phyloP scores from a whole-genome alignment of 2,329 filamentous ascomycete genomes.

The Monilinia fructigena region DNA sequence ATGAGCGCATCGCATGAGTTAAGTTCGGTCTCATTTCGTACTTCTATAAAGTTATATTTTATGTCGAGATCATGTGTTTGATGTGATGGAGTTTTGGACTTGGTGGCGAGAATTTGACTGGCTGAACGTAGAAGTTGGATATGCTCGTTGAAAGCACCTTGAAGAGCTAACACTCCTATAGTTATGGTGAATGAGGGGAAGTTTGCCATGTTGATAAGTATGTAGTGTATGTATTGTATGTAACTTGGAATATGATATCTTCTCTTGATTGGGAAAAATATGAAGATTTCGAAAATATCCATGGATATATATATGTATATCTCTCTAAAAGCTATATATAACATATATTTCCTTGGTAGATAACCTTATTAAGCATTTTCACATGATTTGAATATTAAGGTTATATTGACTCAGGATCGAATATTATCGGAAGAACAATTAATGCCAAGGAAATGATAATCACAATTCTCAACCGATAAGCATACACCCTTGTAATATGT shows the following conservation, averaged over 20 bases:
- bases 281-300: background rate
- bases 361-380: background rate
- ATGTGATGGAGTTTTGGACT: background rate
- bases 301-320: too few species aligned
- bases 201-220: background rate
- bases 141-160: conserved; percentile 93
- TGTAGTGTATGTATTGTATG: too few species aligned
- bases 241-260: too few species aligned
- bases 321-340: background rate
- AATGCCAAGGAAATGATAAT: conserved; percentile 1
- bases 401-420: too few species aligned
- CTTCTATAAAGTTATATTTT: conserved; percentile 61
- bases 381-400: background rate
- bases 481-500: too few species aligned
- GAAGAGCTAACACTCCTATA: conserved; percentile 69
- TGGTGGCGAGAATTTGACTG: conserved; percentile 48
- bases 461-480: too few species aligned
- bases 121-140: conserved; percentile 72
- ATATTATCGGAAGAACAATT: too few species aligned
- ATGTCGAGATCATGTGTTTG: conserved; percentile 19
- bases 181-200: conserved; percentile 42
- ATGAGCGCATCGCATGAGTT: conserved; percentile 76
- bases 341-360: background rate
- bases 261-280: background rate
- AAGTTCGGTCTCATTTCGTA: conserved; percentile 73